Evolutionary conservation across 208 protist species (phyloP), one percentile per base, ranked within the genome.

Genomic region (Leishmania tropica): DNA sequence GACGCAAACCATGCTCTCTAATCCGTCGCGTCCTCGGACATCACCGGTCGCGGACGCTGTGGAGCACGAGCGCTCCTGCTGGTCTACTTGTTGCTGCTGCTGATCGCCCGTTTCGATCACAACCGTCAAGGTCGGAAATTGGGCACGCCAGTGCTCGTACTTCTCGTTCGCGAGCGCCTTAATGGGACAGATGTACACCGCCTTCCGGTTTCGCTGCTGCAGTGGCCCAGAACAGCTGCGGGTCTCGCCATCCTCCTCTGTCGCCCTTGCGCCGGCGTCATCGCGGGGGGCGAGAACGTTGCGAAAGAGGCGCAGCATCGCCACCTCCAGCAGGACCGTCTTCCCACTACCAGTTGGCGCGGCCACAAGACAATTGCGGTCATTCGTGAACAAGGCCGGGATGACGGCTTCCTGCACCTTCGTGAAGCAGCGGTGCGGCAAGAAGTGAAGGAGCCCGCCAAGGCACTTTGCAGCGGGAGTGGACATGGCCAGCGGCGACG

Each of bases 81-180:
- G 64, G 24, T 65, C 6, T 48, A 28, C 78, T 70, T 54, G 64
- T 24, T 82, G 81, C 35, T 83, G 78, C 64, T 93, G 90, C 58
- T 96, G 99, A 88, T 99, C 99, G 40, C 99, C 99, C 11, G 99
- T 99, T 62, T 97, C 89, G 67, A 99, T 89, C 0, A 87, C 87
- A 1, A 98, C 93, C 10, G 85, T 85, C 1, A 98, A 87, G 0
- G 90, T 80, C 4, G 90, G 78, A 58, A 99, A 98, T 65, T 93
- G 87, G 19, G 83, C 73, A 1, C 65, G 81, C 95, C 96, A 98
- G 56, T 87, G 48, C 7, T 81, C 78, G 78, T 90, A 95, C 85
- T 98, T 98, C 75, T 98, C 96, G 60, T 90, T 83, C 19, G 93
- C 95, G 28, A 98, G 89, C 2, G 96, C 95, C 79, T 98, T 98